Conservation (phyloP, 805 yeast species). For the Komagataella ulmi region DNA sequence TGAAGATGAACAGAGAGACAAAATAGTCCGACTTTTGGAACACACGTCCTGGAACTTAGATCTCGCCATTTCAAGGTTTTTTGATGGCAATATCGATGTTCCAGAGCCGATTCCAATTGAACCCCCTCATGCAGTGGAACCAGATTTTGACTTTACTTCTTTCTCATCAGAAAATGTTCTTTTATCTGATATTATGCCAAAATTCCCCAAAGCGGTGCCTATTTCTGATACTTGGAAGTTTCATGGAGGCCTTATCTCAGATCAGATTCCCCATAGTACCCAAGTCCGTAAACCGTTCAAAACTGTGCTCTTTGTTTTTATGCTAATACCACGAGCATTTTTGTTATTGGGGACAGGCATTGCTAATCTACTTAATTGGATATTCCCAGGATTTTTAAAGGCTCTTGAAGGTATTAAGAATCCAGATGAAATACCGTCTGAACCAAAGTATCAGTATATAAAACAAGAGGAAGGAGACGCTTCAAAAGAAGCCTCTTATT, state of each 20-base stretch:
- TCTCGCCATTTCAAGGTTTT: constrained; percentile 44
- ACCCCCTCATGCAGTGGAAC: constrained; percentile 5
- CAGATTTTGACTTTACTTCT: neutral
- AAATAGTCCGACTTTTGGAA: constrained; percentile 30
- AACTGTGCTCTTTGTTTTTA: constrained; percentile 35
- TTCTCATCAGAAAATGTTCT: neutral
- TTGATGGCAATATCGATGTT: constrained; percentile 35
- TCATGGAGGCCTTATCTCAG: constrained; percentile 14
- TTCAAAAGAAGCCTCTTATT: constrained; percentile 4
- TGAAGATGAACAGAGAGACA: constrained; percentile 30
- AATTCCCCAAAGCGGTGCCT: constrained; percentile 21
- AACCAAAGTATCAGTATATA: constrained; percentile 12
- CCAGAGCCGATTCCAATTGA: constrained; percentile 3
- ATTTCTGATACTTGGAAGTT: constrained; percentile 22
- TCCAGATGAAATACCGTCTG: constrained; percentile 17
- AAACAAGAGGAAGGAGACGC: constrained; percentile 2
- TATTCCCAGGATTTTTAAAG: constrained; percentile 20
- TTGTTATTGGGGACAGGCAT: constrained; percentile 27
- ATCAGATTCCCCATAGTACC: neutral
- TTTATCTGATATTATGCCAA: constrained; percentile 14
- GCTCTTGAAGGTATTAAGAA: constrained; percentile 14
- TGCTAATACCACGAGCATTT: constrained; percentile 41
- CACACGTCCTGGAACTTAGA: constrained; percentile 51
- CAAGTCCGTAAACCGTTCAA: constrained; percentile 6
- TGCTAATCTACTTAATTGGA: constrained; percentile 16